phyloP scores from a whole-genome alignment of 495 filamentous ascomycete genomes.

The Penicillium parvum region DNA sequence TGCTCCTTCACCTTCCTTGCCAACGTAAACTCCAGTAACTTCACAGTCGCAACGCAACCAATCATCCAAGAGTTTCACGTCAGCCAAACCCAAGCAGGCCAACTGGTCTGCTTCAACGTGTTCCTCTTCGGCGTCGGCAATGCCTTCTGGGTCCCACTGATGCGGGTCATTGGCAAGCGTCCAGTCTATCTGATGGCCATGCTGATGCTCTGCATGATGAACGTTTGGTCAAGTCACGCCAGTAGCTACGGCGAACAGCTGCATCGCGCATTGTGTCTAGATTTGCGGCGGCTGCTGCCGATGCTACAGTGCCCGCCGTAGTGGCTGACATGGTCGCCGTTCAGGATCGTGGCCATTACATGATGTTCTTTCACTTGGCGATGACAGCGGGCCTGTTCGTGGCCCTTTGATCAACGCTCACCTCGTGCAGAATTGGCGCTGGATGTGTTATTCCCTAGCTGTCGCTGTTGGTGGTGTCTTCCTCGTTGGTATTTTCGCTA shows the following conservation, averaged over 20 bases:
- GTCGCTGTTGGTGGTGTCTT: slow-evolving; percentile 18
- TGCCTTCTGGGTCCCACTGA: slow-evolving; percentile 31
- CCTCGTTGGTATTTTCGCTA: slow-evolving; percentile 20
- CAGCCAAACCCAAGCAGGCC: slow-evolving; percentile 22
- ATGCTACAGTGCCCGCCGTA: slow-evolving; percentile 31
- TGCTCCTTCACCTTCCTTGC: slow-evolving; percentile 33
- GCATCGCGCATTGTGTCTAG: slow-evolving; percentile 28
- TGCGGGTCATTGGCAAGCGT: slow-evolving; percentile 29
- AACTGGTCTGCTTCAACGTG: slow-evolving; percentile 32
- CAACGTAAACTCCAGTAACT: slow-evolving; percentile 32
- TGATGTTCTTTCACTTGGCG: slow-evolving; percentile 35
- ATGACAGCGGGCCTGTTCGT: slow-evolving; percentile 28
- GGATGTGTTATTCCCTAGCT: slow-evolving; percentile 32
- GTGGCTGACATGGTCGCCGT: slow-evolving; percentile 28
- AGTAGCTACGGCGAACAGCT: slow-evolving; percentile 25
- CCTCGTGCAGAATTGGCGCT: slow-evolving; percentile 29
- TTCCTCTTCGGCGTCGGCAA: slow-evolving; percentile 30
- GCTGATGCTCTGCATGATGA: slow-evolving; percentile 24
- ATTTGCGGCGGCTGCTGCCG: slow-evolving; percentile 25
- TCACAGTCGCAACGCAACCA: slow-evolving; percentile 28
- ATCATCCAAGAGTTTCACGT: slow-evolving; percentile 27
- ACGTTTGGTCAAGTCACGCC: slow-evolving; percentile 26
- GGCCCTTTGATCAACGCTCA: slow-evolving; percentile 32
- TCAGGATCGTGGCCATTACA: slow-evolving; percentile 32
- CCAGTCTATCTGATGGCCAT: slow-evolving; percentile 29